phyloP scores from a whole-genome alignment of 2,329 filamentous ascomycete genomes.

The Fusarium keratoplasticum region DNA sequence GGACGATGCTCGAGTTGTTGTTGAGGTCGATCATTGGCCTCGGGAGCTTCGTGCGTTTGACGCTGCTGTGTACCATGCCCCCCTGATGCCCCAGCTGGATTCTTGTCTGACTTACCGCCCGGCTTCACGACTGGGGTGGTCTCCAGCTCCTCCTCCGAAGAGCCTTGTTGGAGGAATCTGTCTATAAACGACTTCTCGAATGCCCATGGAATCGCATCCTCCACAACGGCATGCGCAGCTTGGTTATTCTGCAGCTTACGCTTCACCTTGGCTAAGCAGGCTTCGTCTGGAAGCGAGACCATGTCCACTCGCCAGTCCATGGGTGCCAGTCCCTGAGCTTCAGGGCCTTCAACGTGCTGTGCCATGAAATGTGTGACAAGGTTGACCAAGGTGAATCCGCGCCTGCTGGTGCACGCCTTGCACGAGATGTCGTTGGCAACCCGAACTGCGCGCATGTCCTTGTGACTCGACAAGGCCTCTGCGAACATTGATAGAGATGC shows the following conservation, averaged over 20 bases:
- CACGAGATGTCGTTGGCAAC: constrained; percentile 66
- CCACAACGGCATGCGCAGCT: constrained; percentile 50
- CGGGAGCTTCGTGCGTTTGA: neutral
- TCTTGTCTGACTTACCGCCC: neutral
- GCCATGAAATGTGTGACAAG: constrained; percentile 70
- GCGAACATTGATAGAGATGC: constrained; percentile 69
- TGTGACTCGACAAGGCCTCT: constrained; percentile 67
- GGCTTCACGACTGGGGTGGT: neutral
- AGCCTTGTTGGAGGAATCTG: neutral
- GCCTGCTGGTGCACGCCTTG: constrained; percentile 61
- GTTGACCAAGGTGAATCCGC: constrained; percentile 66
- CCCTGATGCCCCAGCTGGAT: neutral
- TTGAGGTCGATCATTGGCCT: neutral
- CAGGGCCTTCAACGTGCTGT: constrained; percentile 51
- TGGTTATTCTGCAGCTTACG: constrained; percentile 46
- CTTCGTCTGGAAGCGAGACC: constrained; percentile 55
- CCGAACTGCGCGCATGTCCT: constrained; percentile 67
- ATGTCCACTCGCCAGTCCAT: constrained; percentile 61
- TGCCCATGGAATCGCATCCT: constrained; percentile 53
- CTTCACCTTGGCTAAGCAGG: constrained; percentile 45
- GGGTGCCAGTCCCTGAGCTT: constrained; percentile 31
- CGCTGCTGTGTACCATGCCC: neutral
- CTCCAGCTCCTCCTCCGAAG: neutral
- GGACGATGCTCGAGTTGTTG: neutral
- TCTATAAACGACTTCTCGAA: constrained; percentile 40